Base-by-base conservation (phyloP, 2,329 filamentous ascomycete genomes). In the Sporothrix sp. region DNA sequence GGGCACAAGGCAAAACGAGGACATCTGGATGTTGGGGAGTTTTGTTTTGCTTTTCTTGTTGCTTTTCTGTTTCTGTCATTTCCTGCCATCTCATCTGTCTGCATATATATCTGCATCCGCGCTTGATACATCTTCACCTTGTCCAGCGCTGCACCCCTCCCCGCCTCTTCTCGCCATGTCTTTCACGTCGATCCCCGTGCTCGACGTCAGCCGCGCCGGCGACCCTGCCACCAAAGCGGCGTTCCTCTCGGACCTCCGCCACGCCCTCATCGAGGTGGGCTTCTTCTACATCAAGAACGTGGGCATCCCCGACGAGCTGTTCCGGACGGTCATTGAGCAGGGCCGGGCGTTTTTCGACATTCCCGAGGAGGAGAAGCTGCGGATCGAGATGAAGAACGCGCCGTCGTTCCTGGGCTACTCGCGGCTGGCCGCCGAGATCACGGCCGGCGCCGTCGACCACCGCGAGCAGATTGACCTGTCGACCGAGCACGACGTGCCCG, bases 401-500 rank as follows among this genome's bases (percentile, higher is more conserved):
- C 74, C 78, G 4, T 85, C 81, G 8, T 87, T 87, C 65, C 71
- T 87, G 16, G 82, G 82, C 52, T 85, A 85, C 66, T 82, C 80
- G 27, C 74, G 72, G 21, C 75, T 85, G 49, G 76, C 77, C 3
- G 79, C 80, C 56, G 82, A 84, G 62, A 75, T 84, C 60, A 95
- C 88, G 4, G 86, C 85, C 18, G 80, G 83, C 57, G 76, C 78
- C 45, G 75, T 79, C 59, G 88, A 95, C 67, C 85, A 89, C 71
- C 76, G 88, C 47, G 88, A 95, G 65, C 88, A 95, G 64, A 83
- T 94, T 55, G 88, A 95, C 65, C 76, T 95, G 47, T 87, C 85
- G 0, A 94, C 88, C 0, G 81, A 87, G 48, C 86, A 93, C 59
- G 71, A 81, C 0, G 45, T 84, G 1, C 86, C 84, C 0, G 67